Evolutionary conservation across 495 filamentous ascomycete genomes (phyloP).

Genomic region (Podospora anserina): DNA sequence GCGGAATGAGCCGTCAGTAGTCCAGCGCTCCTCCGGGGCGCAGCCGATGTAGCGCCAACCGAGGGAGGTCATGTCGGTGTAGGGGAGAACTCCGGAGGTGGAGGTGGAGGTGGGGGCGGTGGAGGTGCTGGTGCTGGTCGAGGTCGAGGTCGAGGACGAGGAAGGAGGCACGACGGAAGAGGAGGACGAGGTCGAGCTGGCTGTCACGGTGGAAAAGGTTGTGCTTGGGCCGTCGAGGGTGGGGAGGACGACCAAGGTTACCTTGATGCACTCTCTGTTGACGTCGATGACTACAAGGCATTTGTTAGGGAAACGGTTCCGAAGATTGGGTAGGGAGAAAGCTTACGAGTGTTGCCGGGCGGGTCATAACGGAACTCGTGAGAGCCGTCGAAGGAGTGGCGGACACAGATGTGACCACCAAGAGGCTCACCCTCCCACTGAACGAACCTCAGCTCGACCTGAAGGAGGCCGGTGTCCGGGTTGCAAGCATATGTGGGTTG

Average conservation of each 20-base stretch:
- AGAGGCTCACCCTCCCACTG: slow-evolving; percentile 30
- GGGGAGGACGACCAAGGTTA: slow-evolving; percentile 33
- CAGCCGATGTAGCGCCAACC: slow-evolving; percentile 32
- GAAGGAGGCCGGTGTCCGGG: slow-evolving; percentile 45
- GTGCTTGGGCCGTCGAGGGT: slow-evolving; percentile 6
- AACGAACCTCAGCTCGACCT: slow-evolving; percentile 43
- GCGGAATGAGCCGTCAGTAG: slow-evolving; percentile 28
- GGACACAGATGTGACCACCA: slow-evolving; percentile 45
- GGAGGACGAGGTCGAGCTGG: slow-evolving; percentile 3
- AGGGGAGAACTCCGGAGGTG: slow-evolving; percentile 14
- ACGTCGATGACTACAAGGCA: slow-evolving; percentile 32
- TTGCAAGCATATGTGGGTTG: slow-evolving; percentile 50
- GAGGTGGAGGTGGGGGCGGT: slow-evolving; percentile 10
- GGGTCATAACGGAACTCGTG: slow-evolving; percentile 49
- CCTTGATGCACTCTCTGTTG: slow-evolving; percentile 37
- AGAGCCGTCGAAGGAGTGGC: slow-evolving; percentile 35
- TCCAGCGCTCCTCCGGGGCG: slow-evolving; percentile 30
- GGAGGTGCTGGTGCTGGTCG: slow-evolving; percentile 12
- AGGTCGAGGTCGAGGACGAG: slow-evolving; percentile 5
- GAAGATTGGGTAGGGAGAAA: neutral
- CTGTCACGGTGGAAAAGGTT: slow-evolving; percentile 6
- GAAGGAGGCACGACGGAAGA: slow-evolving; percentile 11
- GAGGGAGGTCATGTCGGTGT: slow-evolving; percentile 25
- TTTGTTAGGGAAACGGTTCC: neutral
- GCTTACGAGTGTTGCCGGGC: slow-evolving; percentile 44